These are phyloP conservation scores for Raffaelea ambrosiae DNA, from an alignment of 2,329 filamentous ascomycete genomes.

Conservation along the genomic window DNA sequence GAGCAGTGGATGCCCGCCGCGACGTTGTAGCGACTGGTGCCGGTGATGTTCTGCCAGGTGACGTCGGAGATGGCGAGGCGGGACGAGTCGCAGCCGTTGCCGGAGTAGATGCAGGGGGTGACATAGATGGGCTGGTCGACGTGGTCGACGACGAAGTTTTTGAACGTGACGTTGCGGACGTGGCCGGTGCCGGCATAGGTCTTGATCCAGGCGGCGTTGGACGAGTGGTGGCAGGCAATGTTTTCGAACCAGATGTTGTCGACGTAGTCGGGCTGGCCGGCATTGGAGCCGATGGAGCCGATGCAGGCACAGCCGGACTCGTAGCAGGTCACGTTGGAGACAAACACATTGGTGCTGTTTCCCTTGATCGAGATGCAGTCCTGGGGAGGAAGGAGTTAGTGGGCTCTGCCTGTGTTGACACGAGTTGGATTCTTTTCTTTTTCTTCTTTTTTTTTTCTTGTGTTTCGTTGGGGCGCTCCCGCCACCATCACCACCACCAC, in stretches of 20 bases:
- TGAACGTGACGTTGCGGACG: conserved; percentile 34
- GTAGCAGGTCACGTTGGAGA: conserved; percentile 27
- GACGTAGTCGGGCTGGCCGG: conserved; percentile 24
- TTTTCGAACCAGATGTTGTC: conserved; percentile 28
- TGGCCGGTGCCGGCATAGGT: conserved; percentile 30
- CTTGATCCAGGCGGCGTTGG: conserved; percentile 34
- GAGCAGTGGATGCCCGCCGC: conserved; percentile 37
- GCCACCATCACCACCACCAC: no score
- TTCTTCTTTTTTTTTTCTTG: no score
- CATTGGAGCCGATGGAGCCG: conserved; percentile 27
- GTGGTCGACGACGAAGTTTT: conserved; percentile 28
- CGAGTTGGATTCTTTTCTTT: no score
- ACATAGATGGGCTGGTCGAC: conserved; percentile 42
- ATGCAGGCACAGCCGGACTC: conserved; percentile 28
- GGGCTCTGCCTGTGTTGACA: no score
- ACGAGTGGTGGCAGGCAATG: conserved; percentile 26
- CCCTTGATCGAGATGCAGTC: conserved; percentile 32
- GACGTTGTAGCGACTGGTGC: conserved; percentile 39
- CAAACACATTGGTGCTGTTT: conserved; percentile 28
- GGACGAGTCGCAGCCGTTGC: conserved; percentile 27
- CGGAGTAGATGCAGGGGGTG: conserved; percentile 35
- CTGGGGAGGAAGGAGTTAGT: conserved; percentile 12
- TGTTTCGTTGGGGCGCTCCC: no score
- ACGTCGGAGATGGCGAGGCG: conserved; percentile 35
- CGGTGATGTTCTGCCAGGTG: conserved; percentile 40